Conservation (phyloP, 2,329 filamentous ascomycete genomes). For the Sclerotinia trifoliorum region DNA sequence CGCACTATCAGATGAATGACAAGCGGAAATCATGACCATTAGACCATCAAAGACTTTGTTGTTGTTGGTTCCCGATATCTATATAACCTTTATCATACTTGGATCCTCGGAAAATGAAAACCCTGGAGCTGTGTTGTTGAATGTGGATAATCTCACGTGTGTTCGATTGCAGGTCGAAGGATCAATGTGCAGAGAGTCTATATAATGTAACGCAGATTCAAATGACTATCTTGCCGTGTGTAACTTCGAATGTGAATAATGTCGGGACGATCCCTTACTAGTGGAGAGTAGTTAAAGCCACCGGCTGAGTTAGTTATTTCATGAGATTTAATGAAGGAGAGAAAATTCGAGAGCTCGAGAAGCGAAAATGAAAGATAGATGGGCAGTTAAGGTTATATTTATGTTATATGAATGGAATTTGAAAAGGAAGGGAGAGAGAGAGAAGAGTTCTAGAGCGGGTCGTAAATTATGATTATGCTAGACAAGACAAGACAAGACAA, state of each 20-base stretch:
- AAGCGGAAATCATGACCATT: conserved; percentile 43
- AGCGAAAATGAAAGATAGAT: background rate
- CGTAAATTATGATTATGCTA: too few relatives aligned
- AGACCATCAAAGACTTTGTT: conserved; percentile 38
- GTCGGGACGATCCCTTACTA: background rate
- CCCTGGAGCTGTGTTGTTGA: background rate
- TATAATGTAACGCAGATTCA: background rate
- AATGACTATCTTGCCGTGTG: background rate
- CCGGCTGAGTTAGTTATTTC: background rate
- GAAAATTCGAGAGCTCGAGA: background rate
- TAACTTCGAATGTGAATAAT: background rate
- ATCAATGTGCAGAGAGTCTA: background rate
- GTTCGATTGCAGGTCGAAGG: background rate
- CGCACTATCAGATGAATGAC: conserved; percentile 30
- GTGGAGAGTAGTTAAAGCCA: background rate
- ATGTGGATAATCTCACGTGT: background rate
- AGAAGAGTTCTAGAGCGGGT: background rate
- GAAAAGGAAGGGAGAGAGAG: background rate
- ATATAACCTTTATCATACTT: background rate
- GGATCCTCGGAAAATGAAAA: background rate
- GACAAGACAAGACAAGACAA: background rate
- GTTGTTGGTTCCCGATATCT: too few relatives aligned
- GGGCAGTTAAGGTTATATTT: background rate
- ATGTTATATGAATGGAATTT: background rate
- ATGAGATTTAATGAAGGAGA: conserved; percentile 3